Evolutionary conservation across 345 rosid genomes (phyloP), one percentile per base, ranked within the genome.

Genomic region (Raphanus sativus): DNA sequence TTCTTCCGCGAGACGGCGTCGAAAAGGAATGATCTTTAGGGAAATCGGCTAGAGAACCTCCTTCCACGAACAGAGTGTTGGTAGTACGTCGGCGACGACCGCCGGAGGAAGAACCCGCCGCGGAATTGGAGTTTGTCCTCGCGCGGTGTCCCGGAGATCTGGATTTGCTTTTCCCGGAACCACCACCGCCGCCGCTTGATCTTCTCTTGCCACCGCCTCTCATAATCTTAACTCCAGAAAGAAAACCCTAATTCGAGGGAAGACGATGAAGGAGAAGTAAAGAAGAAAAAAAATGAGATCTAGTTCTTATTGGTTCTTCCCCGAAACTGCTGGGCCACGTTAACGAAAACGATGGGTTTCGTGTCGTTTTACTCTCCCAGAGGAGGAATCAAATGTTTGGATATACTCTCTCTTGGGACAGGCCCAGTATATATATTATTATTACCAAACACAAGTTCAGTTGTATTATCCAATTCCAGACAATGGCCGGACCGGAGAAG

Each of bases 1-100:
- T 85, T 77, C 85, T 76, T 74, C 90, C 90, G 74, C 80, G 75
- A 56, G 85, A 64, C 15, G 84, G 83, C 5, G 80, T 40, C 25
- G 83, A 66, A 28, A 76, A 50, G 21, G 82, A 68, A 67, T 86
- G 73, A 50, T 48, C 80, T 73, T 54, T 80, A 17, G 80, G 75
- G 90, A 93, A 89, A 77, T 93, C 96, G 1, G 90, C 84, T 74
- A 93, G 81, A 59, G 81, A 62, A 12, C 97, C 98, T 28, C 97
- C 98, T 38, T 91, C 96, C 0, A 89, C 90, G 56, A 93, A 93
- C 64, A 86, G 82, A 69, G 88, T 52, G 33, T 5, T 77, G 32
- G 2, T 77, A 62, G 60, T 70, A 33, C 73, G 52, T 59, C 84
- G 84, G n/a, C 79, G 75, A 69, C 71, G 70, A 68, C 74, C 77